Base-by-base conservation (phyloP, 306 rosid species). In the Quercus robur region DNA sequence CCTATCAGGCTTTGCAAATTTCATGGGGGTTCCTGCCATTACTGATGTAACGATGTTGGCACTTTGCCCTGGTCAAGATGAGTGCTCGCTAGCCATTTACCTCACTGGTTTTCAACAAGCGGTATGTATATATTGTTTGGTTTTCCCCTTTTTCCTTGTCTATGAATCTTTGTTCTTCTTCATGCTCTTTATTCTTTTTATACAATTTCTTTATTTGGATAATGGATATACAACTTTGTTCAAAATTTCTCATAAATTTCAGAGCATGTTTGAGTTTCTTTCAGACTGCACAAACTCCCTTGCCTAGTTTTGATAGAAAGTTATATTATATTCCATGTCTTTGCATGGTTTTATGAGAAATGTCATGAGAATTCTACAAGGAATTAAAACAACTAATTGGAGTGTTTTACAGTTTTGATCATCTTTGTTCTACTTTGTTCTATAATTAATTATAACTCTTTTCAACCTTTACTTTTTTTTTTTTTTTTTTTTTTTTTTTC, bases 31-130 rank as follows among this genome's bases (percentile, higher is more conserved):
- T 38, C 94, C 98, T 0, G 85, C 84, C 20, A 88, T 92, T 3
- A 92, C 91, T 0, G 98, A 92, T 3, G 85, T 94, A 1, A 92
- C 93, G 25, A 85, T 94, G 88, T 58, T 79, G 1, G 98, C 97
- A 4, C 85, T 92, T 5, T 94, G 98, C 69, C 97, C 95, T 2
- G 91, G 88, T 20, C 85, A 59, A 55, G 89, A 88, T 17, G 84
- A 90, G 61, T 94, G 98, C 66, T 90, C 98, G 0, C 92, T 92
- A 25, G 97, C 98, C 84, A 94, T 92, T 75, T 94, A 91, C 82
- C 97, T 94, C 84, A n/a, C 89, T 23, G 97, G 94, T 6, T 82
- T 86, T 71, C 95, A 91, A 15, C 95, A 94, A 10, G 97, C 88
- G 78, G 98, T 94, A 11, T 77, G 85, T 2, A 10, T 33, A 11